Evolutionary conservation across 2,329 filamentous ascomycete genomes (phyloP), one percentile per base, ranked within the genome.

Genomic region (Alternaria arborescens): DNA sequence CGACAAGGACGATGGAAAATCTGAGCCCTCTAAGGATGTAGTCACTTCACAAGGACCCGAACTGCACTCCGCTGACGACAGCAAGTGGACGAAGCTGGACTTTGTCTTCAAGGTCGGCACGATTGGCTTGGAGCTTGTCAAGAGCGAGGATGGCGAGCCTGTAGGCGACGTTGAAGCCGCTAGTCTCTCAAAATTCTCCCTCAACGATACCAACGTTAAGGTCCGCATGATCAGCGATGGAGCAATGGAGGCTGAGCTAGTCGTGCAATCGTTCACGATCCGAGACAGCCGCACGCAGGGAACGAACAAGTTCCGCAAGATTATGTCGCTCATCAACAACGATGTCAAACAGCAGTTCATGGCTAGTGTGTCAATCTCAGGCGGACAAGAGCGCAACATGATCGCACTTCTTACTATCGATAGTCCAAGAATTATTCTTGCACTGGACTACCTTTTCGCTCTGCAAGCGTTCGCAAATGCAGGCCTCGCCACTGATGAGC

Each of bases 251-350:
- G 93, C 94, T 3, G 96, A 99, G 75, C 86, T 99, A 7, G 85
- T 97, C 36, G 93, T 99, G 16, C 91, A 95, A 61, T 95, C 94
- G 0, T 97, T 99, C 77, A 97, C 93, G 0, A 97, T 98, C 66
- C 88, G 92, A 57, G 95, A 99, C 77, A 97, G 91, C 65, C 89
- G 96, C n/a, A 89, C 88, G 5, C 87, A 88, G 55, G 94, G 97
- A 70, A 91, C 90, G 5, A 99, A 97, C 82, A 97, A 97, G 75
- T 99, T 96, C 84, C 89, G 93, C 52, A 96, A 94, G 77, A 97
- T 99, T 80, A 98, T 99, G 95, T 94, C 94, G 2, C 89, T 97
- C 56, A 93, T 94, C 73, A 98, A 97, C 78, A 94, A 93, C 69
- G 91, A 94, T 57, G 93, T 95, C 55, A 87, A 88, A 46, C 94